Conservation (phyloP, 768 basidiomycete genomes). For the Leccinum truebloodii region DNA sequence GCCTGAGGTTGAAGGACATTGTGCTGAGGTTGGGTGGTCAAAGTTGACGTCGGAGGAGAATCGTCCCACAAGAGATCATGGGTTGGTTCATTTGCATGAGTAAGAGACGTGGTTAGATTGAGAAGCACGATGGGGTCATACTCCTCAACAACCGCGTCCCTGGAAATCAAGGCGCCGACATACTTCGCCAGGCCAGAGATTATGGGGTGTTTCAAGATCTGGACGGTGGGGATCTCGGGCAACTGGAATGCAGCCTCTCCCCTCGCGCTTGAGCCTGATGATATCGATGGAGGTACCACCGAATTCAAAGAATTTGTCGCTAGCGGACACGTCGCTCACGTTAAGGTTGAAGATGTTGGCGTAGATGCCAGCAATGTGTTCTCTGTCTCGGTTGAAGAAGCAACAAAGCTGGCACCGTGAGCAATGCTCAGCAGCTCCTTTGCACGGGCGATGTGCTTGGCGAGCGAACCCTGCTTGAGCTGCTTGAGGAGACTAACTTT, state of each 20-base stretch:
- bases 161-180: conserved; percentile 29
- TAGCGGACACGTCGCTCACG: too few relatives aligned
- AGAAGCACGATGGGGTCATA: not conserved
- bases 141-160: conserved; percentile 1
- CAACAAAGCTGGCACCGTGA: too few relatives aligned
- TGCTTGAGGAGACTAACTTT: conserved; percentile 38
- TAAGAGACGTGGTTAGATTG: conserved; percentile 28
- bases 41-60: conserved; percentile 42
- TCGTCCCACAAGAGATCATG: conserved; percentile 58
- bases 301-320: too few relatives aligned
- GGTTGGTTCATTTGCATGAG: conserved; percentile 40
- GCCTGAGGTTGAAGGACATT: conserved; percentile 37
- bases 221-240: too few relatives aligned
- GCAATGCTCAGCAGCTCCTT: too few relatives aligned
- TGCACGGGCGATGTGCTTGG: too few relatives aligned
- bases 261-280: conserved; percentile 24
- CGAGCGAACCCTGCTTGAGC: not conserved
- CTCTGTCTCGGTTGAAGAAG: too few relatives aligned
- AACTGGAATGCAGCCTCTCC: too few relatives aligned
- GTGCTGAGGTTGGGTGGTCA: conserved; percentile 36
- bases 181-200: conserved; percentile 33
- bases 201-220: not conserved
- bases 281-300: conserved; percentile 40
- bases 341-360: too few relatives aligned
- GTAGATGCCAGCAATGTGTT: too few relatives aligned